A percentile compares a stretch with the other conserved stretches of the same genome.
These are phyloP conservation scores for Aurantiochytrium sp. DNA, from an alignment of 108 stramenopile species.

Conservation along the genomic window DNA sequence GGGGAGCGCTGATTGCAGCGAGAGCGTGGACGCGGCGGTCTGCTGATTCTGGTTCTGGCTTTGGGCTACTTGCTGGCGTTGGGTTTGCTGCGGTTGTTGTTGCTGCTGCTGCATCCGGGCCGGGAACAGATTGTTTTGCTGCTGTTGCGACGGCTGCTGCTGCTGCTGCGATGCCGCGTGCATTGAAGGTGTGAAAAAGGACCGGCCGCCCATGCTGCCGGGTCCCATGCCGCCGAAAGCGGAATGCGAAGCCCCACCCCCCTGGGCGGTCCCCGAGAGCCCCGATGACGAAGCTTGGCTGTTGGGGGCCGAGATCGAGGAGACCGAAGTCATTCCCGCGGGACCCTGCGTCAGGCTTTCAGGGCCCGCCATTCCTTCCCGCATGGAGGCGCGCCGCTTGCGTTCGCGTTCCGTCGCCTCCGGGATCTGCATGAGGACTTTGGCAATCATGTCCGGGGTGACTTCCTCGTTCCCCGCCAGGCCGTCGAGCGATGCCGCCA, in stretches of 20 bases:
- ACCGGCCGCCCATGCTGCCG: no score
- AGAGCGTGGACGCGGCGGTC: not conserved
- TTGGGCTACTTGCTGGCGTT: not conserved
- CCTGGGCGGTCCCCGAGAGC: no score
- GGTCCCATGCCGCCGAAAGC: no score
- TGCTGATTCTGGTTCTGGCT: not conserved
- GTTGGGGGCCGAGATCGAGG: not conserved
- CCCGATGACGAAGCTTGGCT: no score
- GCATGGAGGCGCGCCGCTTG: not conserved
- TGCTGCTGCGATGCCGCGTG: no score
- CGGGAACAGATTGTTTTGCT: not conserved
- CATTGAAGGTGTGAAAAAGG: no score
- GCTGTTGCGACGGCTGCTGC: not conserved
- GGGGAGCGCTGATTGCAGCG: not conserved
- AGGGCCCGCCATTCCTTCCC: not conserved
- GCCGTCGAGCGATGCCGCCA: not conserved
- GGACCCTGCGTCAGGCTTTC: not conserved
- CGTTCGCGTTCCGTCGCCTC: not conserved
- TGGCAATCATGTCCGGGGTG: not conserved
- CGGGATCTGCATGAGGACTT: not conserved
- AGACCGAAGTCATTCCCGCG: not conserved
- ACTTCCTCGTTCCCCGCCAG: not conserved
- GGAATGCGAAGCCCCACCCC: no score
- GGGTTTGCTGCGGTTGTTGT: not conserved
- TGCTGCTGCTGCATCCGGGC: not conserved